These are phyloP conservation scores for Hawksworthiomyces lignivorus DNA, from an alignment of 2,329 filamentous ascomycete species.

Conservation along the genomic window DNA sequence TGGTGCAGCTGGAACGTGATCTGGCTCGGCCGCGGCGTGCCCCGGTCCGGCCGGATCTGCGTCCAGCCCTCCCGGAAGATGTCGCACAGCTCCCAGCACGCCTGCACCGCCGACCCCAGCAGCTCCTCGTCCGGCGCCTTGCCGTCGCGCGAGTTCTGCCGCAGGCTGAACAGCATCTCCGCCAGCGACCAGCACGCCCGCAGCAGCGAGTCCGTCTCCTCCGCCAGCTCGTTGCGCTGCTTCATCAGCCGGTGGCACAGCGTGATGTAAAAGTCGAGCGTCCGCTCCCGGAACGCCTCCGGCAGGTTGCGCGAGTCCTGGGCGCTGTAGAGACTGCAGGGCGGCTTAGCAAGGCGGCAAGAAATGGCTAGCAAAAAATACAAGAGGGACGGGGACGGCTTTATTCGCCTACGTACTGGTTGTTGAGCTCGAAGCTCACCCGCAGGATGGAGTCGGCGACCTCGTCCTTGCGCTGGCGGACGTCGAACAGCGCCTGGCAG, in stretches of 20 bases:
- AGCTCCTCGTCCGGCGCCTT: conserved; percentile 73
- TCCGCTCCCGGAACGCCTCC: conserved; percentile 80
- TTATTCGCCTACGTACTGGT: conserved; percentile 51
- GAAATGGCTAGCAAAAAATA: not conserved
- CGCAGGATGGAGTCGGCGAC: conserved; percentile 76
- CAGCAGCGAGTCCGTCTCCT: conserved; percentile 77
- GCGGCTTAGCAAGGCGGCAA: too few relatives aligned
- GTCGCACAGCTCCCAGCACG: conserved; percentile 91
- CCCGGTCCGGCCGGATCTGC: conserved; percentile 75
- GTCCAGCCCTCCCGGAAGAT: conserved; percentile 91
- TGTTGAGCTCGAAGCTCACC: conserved; percentile 92
- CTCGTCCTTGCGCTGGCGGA: conserved; percentile 70
- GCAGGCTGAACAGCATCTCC: conserved; percentile 86
- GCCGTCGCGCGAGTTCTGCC: conserved; percentile 70
- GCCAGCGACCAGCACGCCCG: conserved; percentile 84
- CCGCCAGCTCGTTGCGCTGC: conserved; percentile 67
- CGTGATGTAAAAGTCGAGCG: conserved; percentile 89
- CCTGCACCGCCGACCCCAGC: conserved; percentile 78
- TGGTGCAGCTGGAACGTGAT: conserved; percentile 55
- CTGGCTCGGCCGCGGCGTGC: conserved; percentile 76
- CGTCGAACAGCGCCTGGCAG: conserved; percentile 84
- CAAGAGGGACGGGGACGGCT: not conserved
- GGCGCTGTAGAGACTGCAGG: conserved; percentile 72
- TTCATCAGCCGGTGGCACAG: conserved; percentile 96
- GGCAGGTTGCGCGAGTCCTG: conserved; percentile 73